phyloP scores from a whole-genome alignment of 2,329 filamentous ascomycete species.

The Sporothrix phasma region DNA sequence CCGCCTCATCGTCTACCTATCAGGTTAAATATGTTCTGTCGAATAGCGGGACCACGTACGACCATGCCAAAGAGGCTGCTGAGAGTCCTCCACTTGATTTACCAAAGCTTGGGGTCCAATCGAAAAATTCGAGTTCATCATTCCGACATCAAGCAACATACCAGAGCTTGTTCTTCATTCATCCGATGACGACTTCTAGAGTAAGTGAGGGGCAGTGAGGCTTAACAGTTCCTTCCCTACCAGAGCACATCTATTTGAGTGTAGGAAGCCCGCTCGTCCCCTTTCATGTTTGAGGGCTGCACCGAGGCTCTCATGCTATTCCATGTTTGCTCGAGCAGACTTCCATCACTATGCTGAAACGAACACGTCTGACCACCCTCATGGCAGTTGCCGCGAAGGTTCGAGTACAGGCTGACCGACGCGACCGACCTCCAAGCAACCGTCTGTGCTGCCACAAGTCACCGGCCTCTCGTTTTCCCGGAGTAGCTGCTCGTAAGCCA shows the following conservation, averaged over 20 bases:
- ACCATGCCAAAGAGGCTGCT: neutral
- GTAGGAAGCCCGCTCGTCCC: neutral
- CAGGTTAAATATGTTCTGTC: neutral
- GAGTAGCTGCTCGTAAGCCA: neutral
- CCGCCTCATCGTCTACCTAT: neutral
- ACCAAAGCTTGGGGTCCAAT: neutral
- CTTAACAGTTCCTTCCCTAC: neutral
- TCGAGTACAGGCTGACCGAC: neutral
- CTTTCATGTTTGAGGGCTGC: neutral
- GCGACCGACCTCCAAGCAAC: conserved; percentile 4
- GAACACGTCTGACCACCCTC: neutral
- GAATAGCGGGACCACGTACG: neutral
- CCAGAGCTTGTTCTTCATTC: neutral
- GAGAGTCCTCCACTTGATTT: no score
- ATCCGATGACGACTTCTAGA: neutral
- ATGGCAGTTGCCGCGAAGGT: neutral
- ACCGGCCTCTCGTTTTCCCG: neutral
- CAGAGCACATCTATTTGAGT: neutral
- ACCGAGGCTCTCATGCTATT: no score
- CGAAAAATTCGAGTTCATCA: neutral
- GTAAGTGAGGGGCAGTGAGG: neutral
- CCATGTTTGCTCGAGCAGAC: no score
- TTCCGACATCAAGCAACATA: neutral
- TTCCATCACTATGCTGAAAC: no score
- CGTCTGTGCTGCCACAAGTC: neutral